phyloP scores from a whole-genome alignment of 257 asterid genomes.

The Nicotiana tomentosiformis region DNA sequence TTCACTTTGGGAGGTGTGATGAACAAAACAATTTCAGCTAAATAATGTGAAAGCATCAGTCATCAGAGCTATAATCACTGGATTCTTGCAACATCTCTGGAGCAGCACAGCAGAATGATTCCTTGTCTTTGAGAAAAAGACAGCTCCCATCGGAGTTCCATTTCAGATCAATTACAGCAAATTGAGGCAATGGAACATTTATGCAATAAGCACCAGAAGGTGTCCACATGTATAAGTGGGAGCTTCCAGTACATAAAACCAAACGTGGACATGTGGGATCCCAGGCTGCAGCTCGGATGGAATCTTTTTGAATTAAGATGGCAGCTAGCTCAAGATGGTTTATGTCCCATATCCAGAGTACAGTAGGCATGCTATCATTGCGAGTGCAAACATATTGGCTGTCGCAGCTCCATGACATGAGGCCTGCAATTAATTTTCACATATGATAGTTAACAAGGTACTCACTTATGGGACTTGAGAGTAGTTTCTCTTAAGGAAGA shows the following conservation, averaged over 20 bases:
- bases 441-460: background rate
- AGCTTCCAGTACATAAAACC: slow-evolving; percentile 75
- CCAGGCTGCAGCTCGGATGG: slow-evolving; percentile 90
- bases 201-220: slow-evolving; percentile 93
- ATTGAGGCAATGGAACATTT: slow-evolving; percentile 63
- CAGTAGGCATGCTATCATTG: slow-evolving; percentile 91
- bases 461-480: slow-evolving; percentile 2
- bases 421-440: slow-evolving; percentile 48
- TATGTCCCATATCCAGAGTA: slow-evolving; percentile 95
- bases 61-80: slow-evolving; percentile 88
- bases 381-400: slow-evolving; percentile 85
- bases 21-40: background rate
- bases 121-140: slow-evolving; percentile 85
- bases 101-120: slow-evolving; percentile 83
- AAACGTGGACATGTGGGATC: slow-evolving; percentile 82
- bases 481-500: slow-evolving; percentile 4
- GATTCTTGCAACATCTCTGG: slow-evolving; percentile 75
- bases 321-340: slow-evolving; percentile 87
- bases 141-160: slow-evolving; percentile 90
- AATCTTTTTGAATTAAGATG: slow-evolving; percentile 84
- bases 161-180: slow-evolving; percentile 63
- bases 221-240: slow-evolving; percentile 91
- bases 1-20: slow-evolving; percentile 5
- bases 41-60: slow-evolving; percentile 21
- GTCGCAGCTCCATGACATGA: slow-evolving; percentile 89